Percentiles rank a stretch among this genome's conserved stretches.
phyloP scores from a whole-genome alignment of 768 basidiomycete genomes.

The Suillus lakei region DNA sequence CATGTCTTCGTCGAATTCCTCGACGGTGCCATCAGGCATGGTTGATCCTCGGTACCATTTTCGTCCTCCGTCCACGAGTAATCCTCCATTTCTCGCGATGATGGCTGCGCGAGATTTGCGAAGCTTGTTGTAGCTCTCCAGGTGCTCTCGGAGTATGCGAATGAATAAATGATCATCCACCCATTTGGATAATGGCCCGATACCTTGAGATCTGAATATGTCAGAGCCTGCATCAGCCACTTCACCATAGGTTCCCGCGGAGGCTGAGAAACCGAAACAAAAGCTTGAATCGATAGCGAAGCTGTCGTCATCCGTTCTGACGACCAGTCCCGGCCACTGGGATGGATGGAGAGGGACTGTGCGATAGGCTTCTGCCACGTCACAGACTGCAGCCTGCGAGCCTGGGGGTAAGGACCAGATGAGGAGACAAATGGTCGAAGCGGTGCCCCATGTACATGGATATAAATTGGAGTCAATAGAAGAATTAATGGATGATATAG shows the following conservation, averaged over 20 bases:
- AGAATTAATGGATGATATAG: no score
- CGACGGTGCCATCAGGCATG: no score
- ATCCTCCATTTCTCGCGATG: neutral
- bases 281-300: slow-evolving; percentile 33
- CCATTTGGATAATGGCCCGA: slow-evolving; percentile 35
- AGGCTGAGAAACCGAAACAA: slow-evolving; percentile 28
- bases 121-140: slow-evolving; percentile 11
- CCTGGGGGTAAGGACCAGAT: slow-evolving; percentile 40
- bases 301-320: slow-evolving; percentile 26
- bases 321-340: slow-evolving; percentile 44
- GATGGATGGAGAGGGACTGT: slow-evolving; percentile 25
- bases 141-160: slow-evolving; percentile 13
- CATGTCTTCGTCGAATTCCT: no score
- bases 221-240: slow-evolving; percentile 26
- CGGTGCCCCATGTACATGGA: slow-evolving; percentile 51
- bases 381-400: slow-evolving; percentile 36
- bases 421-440: no score
- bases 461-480: slow-evolving; percentile 34
- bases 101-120: slow-evolving; percentile 19
- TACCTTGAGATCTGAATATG: slow-evolving; percentile 13
- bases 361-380: slow-evolving; percentile 31
- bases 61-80: slow-evolving; percentile 12
- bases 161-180: slow-evolving; percentile 35
- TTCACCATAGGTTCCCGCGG: slow-evolving; percentile 30
- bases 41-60: slow-evolving; percentile 39